phyloP scores from a whole-genome alignment of 2,329 filamentous ascomycete genomes.

The Penicillium sp. region DNA sequence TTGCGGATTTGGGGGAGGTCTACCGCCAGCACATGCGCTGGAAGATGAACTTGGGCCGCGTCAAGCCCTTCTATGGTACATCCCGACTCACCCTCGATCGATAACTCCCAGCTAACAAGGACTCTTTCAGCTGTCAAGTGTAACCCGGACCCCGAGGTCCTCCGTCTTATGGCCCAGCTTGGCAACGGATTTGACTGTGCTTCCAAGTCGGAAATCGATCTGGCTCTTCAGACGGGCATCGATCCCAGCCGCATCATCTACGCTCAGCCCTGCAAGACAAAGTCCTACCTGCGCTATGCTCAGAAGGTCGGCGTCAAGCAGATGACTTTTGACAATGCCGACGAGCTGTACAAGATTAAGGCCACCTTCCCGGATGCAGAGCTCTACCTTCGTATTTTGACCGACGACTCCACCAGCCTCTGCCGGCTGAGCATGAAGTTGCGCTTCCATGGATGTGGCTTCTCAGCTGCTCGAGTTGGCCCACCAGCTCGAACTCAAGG shows the following conservation, averaged over 20 bases:
- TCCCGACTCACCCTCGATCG: conserved; percentile 9
- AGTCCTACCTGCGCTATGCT: conserved; percentile 92
- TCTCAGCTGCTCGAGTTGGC: conserved; percentile 72
- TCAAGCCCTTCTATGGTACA: conserved; percentile 94
- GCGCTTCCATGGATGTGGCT: conserved; percentile 78
- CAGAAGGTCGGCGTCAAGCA: conserved; percentile 79
- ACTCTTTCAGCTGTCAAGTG: conserved; percentile 78
- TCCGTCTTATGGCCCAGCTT: conserved; percentile 78
- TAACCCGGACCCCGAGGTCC: conserved; percentile 86
- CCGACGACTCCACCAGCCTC: conserved; percentile 89
- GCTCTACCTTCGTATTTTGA: conserved; percentile 89
- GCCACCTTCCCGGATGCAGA: conserved; percentile 83
- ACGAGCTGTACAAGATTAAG: conserved; percentile 97
- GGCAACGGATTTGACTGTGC: conserved; percentile 97
- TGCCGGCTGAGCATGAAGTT: conserved; percentile 98
- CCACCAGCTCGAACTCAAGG: conserved; percentile 75
- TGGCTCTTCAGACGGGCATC: conserved; percentile 75
- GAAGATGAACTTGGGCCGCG: conserved; percentile 87
- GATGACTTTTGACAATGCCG: conserved; percentile 99
- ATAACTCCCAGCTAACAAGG: conserved; percentile 4
- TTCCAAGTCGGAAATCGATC: conserved; percentile 94
- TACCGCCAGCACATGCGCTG: conserved; percentile 98
- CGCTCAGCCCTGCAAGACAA: conserved; percentile 98
- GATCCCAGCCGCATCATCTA: conserved; percentile 93
- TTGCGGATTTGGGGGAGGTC: conserved; percentile 94